Conservation (phyloP, 345 rosid species). For the Citrus glauca region DNA sequence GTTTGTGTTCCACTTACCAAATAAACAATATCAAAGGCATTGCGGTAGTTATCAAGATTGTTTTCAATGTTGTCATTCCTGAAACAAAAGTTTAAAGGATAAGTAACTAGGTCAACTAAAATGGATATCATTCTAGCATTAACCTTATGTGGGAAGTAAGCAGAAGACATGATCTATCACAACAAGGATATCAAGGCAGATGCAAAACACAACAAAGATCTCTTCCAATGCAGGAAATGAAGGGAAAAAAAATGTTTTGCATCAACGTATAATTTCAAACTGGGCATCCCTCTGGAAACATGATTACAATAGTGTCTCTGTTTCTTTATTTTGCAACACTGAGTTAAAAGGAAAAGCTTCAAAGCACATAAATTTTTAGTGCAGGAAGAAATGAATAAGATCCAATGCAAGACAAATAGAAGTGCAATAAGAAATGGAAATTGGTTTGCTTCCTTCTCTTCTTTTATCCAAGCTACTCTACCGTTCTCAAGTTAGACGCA, state of each 20-base stretch:
- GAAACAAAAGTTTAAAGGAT: conserved; percentile 15
- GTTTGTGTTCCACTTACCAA: conserved; percentile 42
- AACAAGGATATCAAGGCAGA: not conserved
- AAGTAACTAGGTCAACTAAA: conserved; percentile 6
- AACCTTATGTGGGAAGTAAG: not conserved
- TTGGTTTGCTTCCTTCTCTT: not conserved
- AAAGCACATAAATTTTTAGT: not conserved
- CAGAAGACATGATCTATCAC: not conserved
- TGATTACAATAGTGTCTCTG: not conserved
- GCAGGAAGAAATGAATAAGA: not conserved
- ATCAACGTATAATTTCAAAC: not conserved
- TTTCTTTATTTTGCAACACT: not conserved
- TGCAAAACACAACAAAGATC: not conserved
- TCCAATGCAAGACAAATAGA: not conserved
- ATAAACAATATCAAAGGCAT: conserved; percentile 71
- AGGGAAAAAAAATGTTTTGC: not conserved
- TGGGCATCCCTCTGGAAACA: not conserved
- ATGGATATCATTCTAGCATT: not conserved
- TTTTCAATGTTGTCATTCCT: conserved; percentile 75
- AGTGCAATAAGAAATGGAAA: not conserved
- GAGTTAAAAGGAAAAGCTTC: not conserved
- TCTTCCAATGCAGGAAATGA: not conserved
- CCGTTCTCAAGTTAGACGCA: not conserved
- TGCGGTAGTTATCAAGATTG: conserved; percentile 53
- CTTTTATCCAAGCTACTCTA: too few species aligned